phyloP scores from a whole-genome alignment of 371 early-diverging fungal genomes.

The Mortierella sp. region DNA sequence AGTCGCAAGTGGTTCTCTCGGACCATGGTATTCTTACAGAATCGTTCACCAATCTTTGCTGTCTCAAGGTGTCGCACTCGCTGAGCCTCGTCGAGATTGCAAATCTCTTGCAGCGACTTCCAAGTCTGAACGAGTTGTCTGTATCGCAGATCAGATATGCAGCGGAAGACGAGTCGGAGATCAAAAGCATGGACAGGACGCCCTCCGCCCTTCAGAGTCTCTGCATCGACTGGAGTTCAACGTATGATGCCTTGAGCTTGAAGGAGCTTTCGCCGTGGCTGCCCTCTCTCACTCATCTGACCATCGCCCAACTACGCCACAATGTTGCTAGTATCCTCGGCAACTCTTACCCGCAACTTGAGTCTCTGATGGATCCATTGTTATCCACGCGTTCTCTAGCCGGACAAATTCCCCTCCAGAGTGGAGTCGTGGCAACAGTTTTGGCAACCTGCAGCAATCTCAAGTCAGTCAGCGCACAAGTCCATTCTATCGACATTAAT shows the following conservation, averaged over 20 bases:
- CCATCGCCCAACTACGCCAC: neutral
- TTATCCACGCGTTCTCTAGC: neutral
- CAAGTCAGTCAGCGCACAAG: neutral
- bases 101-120: neutral
- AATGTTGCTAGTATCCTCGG: neutral
- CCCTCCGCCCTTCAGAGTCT: neutral
- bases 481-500: neutral
- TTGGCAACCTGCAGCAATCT: neutral
- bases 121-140: neutral
- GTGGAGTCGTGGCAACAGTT: neutral
- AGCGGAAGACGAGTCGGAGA: neutral
- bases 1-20: neutral
- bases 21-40: neutral
- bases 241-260: neutral
- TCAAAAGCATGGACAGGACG: neutral
- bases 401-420: neutral
- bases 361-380: neutral
- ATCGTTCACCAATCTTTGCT: neutral
- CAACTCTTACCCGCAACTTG: neutral
- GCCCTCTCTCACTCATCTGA: neutral
- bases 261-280: neutral
- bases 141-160: neutral
- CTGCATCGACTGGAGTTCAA: neutral
- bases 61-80: neutral
- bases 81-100: neutral